phyloP scores from a whole-genome alignment of 108 stramenopile species.

The Cyclotella baltica region DNA sequence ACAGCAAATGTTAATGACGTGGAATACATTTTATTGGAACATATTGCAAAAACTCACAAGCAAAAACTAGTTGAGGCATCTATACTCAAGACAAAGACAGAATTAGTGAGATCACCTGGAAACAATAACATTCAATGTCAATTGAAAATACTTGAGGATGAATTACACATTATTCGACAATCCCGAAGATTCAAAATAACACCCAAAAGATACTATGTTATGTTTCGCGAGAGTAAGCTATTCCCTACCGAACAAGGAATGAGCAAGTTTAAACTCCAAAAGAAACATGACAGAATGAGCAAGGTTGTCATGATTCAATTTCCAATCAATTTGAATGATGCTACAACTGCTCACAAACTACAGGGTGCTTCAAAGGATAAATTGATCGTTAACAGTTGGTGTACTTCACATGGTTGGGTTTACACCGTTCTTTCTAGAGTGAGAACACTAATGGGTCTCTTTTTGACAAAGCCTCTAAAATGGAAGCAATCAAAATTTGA shows the following conservation, averaged over 20 bases:
- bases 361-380: slow-evolving; percentile 22
- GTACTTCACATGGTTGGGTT: slow-evolving; percentile 14
- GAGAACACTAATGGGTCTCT: slow-evolving; percentile 25
- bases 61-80: neutral
- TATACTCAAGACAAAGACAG: no score
- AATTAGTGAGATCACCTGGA: no score
- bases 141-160: no score
- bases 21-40: neutral
- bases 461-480: no score
- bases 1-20: neutral
- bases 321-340: slow-evolving; percentile 19
- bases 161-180: no score
- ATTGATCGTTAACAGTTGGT: slow-evolving; percentile 3
- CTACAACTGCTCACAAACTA: slow-evolving; percentile 26
- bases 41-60: neutral
- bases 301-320: neutral
- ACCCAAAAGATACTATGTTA: neutral
- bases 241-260: no score
- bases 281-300: neutral
- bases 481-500: no score
- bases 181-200: neutral
- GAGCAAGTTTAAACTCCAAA: neutral
- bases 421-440: slow-evolving; percentile 26
- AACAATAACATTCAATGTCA: no score
- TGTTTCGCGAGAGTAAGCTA: no score